Evolutionary conservation across 2,329 filamentous ascomycete genomes (phyloP), one percentile per base, ranked within the genome.

Genomic region (Calonectria hongkongensis): DNA sequence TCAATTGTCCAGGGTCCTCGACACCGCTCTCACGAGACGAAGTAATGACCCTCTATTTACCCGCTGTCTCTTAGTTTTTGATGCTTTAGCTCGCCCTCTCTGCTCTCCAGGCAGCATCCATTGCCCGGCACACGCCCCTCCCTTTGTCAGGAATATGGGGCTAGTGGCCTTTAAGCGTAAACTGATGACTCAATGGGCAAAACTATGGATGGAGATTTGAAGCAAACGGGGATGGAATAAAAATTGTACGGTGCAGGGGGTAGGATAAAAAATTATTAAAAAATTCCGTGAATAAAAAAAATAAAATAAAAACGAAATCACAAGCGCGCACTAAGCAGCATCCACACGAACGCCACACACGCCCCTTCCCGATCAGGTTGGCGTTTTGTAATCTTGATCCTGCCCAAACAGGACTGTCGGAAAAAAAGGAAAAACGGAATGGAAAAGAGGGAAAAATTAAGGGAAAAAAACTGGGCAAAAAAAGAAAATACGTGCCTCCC

Each of bases 1-100:
- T 43, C 21, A 66, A 68, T 48, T 65, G 60, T 18, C 48, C 48
- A 25, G 63, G 56, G 56, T 28, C 25, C 25, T 54, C 18, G 36
- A 66, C 47, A 68, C 71, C 64, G 64, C 70, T 45, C 21, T 60
- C 54, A 60, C 33, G 54, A 60, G 54, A 36, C 64, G 39, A 28
- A 63, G 41, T 56, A 48, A 48, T 36, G 63, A 65, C 66, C 73
- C 73, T 56, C 47, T 56, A 60, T 73, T 78, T 75, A 75, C 21
- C 66, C 73, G 70, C 65, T 66, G 60, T 48, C n/a, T 47, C 47
- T 74, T 77, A 77, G 75, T 73, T 74, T 76, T 76, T 27, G 39
- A 63, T 62, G 36, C 54, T 30, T 30, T 45, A 43, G 73, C 70
- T 70, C n/a, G 30, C 60, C 54, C 62, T 27, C 48, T 45, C 48